Evolutionary conservation across 2,329 filamentous ascomycete genomes (phyloP), one percentile per base, ranked within the genome.

Genomic region (Claviceps pazoutovae): DNA sequence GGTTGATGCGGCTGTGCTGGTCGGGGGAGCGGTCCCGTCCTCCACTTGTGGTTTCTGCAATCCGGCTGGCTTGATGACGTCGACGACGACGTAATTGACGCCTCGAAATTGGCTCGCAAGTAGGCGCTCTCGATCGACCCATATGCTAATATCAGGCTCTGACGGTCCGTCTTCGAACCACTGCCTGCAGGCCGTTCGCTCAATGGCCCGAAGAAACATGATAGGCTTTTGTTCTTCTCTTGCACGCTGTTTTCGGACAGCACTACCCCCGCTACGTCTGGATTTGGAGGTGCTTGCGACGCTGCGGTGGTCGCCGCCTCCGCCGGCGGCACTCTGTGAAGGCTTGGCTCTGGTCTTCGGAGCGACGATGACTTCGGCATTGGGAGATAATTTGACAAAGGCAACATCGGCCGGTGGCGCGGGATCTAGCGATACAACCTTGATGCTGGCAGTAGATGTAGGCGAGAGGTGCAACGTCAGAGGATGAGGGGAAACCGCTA

Each of bases 291-390:
- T 84, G 60, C 86, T 88, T 0, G 83, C 78, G 8, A 90, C 84
- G 63, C 90, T 96, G 53, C 84, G 77, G 62, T 79, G 88, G 58
- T 94, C 88, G 39, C 82, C 79, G n/a, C 74, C 42, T 4, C n/a
- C 41, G 19, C 42, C 19, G 8, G 19, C 41, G 42, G 17, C 41
- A 21, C 4, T 19, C 52, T 83, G 79, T 3, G 80, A 73, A 37
- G 76, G 71, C 64, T 87, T 89, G 43, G 85, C 76, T 51, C 91
- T 80, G 26, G 84, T 85, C 70, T 98, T 98, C 1, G 93, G 93
- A 3, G 93, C 93, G 54, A 98, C 93, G 57, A 97, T 95, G 48
- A 98, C 90, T 68, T 98, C 93, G 21, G 91, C 91, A 64, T 97
- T 89, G 0, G 90, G 86, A 0, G 88, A 86, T 49, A 98, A 87